Evolutionary conservation across 805 yeast species (phyloP).

Genomic region (Sugiyamaella smithiae): DNA sequence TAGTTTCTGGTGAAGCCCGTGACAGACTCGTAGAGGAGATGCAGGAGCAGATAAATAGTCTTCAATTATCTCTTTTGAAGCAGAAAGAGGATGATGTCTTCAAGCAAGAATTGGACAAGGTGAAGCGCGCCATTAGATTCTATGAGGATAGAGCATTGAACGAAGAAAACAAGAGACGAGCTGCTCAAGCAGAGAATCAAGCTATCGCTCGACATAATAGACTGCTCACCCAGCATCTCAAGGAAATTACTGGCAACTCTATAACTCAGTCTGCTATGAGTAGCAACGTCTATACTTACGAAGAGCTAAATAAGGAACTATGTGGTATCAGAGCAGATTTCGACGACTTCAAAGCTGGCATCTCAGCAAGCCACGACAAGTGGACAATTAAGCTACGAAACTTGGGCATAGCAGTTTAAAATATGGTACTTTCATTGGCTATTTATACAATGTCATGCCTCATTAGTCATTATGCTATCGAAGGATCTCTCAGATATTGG

Average conservation of each 20-base stretch:
- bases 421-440: background rate
- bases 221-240: constrained; percentile 29
- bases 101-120: constrained; percentile 29
- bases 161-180: constrained; percentile 33
- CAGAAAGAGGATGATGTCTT: constrained; percentile 28
- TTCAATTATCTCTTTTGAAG: constrained; percentile 27
- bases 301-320: background rate
- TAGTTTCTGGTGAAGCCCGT: constrained; percentile 38
- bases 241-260: constrained; percentile 22
- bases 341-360: background rate
- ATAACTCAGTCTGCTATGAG: background rate
- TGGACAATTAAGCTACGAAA: background rate
- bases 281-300: background rate
- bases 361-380: background rate
- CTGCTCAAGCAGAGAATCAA: constrained; percentile 29
- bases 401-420: background rate
- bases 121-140: constrained; percentile 29
- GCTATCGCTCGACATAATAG: constrained; percentile 30
- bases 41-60: constrained; percentile 38
- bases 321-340: background rate
- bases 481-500: constrained; percentile 22
- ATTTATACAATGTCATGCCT: background rate
- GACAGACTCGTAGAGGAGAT: constrained; percentile 38
- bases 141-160: constrained; percentile 32
- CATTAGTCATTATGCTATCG: constrained; percentile 8